These are phyloP conservation scores for Emmonsia crescens DNA, from an alignment of 2,329 filamentous ascomycete species.

Conservation along the genomic window DNA sequence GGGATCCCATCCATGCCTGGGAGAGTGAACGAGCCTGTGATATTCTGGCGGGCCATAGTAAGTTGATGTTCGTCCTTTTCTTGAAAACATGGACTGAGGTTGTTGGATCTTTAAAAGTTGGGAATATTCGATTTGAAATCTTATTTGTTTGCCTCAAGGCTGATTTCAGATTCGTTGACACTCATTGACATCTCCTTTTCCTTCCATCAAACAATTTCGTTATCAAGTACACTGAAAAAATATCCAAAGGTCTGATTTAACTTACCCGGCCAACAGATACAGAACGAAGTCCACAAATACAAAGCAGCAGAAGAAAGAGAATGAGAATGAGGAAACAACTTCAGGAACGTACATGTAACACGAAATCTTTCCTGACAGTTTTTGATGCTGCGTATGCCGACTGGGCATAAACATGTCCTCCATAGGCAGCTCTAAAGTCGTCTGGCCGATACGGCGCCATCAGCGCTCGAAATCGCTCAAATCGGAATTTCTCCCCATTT, in stretches of 20 bases:
- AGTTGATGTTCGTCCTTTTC: not conserved
- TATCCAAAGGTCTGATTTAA: too few relatives aligned
- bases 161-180: not conserved
- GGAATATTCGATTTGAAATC: not conserved
- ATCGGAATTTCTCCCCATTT: slow-evolving; percentile 8
- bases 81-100: not conserved
- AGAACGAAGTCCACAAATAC: not conserved
- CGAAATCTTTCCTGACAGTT: slow-evolving; percentile 40
- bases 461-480: slow-evolving; percentile 22
- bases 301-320: slow-evolving; percentile 1
- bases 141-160: not conserved
- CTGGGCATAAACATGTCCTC: slow-evolving; percentile 48
- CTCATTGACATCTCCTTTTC: not conserved
- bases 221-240: not conserved
- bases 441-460: slow-evolving; percentile 33
- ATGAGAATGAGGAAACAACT: not conserved
- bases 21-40: slow-evolving; percentile 44
- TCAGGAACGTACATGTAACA: slow-evolving; percentile 39
- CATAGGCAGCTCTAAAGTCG: slow-evolving; percentile 37
- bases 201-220: not conserved
- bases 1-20: slow-evolving; percentile 37
- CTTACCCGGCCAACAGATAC: not conserved
- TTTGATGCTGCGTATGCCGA: slow-evolving; percentile 46
- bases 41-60: slow-evolving; percentile 27
- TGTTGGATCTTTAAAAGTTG: not conserved